Evolutionary conservation across 2,329 filamentous ascomycete species (phyloP).

Genomic region (Gaeumannomyces tritici): DNA sequence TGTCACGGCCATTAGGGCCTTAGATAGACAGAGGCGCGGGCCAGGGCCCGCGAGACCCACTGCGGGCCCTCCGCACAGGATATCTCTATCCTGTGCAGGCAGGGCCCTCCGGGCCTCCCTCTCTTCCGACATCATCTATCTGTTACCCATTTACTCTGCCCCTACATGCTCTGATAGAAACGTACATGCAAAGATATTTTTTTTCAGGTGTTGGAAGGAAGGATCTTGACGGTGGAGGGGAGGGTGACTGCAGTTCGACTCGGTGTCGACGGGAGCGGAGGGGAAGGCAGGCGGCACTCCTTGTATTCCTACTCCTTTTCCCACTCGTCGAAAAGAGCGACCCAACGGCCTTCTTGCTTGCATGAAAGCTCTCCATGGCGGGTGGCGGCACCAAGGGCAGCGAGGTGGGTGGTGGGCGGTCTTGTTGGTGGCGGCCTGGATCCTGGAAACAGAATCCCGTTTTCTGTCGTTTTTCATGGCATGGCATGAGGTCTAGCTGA

Average conservation of each 20-base stretch:
- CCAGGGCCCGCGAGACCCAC: no score
- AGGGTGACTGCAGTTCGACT: not conserved
- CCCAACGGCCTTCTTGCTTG: not conserved
- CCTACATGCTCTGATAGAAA: no score
- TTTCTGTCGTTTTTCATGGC: not conserved
- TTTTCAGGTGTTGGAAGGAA: not conserved
- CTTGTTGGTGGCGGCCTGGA: no score
- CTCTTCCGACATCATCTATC: no score
- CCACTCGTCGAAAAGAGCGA: not conserved
- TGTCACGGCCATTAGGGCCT: no score
- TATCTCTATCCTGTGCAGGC: no score
- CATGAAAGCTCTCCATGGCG: not conserved
- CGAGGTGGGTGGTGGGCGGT: not conserved
- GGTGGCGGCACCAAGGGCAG: not conserved
- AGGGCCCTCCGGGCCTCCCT: no score
- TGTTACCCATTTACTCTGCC: no score
- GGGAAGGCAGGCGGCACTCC: not conserved
- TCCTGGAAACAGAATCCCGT: not conserved
- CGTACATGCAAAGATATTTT: not conserved
- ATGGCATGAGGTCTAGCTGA: no score
- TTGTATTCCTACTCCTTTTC: not conserved
- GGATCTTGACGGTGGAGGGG: not conserved
- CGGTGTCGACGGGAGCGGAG: not conserved
- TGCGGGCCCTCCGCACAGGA: no score
- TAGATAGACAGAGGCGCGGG: no score